Percentiles rank a stretch among this genome's conserved stretches.
These are phyloP conservation scores for Metschnikowia drakensbergensis DNA, from an alignment of 805 yeast genomes.

Conservation along the genomic window DNA sequence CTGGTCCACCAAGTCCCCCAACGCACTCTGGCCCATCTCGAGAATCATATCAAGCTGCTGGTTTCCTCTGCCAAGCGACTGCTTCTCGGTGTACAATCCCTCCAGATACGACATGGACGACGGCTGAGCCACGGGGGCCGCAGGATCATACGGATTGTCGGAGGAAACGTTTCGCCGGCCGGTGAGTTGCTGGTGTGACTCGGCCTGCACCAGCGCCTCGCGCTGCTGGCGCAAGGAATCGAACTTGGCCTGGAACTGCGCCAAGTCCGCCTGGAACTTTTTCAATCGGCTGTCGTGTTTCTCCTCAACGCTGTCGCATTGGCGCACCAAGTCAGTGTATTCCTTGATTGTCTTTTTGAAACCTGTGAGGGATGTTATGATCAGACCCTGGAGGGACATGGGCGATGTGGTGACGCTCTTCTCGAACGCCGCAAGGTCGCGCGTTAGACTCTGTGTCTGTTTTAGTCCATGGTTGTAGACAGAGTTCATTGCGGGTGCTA, in stretches of 20 bases:
- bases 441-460: slow-evolving; percentile 69
- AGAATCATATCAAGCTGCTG: slow-evolving; percentile 84
- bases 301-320: slow-evolving; percentile 53
- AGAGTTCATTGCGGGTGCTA: slow-evolving; percentile 53
- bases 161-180: slow-evolving; percentile 44
- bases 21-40: slow-evolving; percentile 83
- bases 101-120: slow-evolving; percentile 44
- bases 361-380: slow-evolving; percentile 75
- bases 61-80: slow-evolving; percentile 61
- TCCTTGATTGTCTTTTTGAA: slow-evolving; percentile 74
- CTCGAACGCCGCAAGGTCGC: slow-evolving; percentile 67
- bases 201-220: slow-evolving; percentile 48
- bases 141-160: slow-evolving; percentile 49
- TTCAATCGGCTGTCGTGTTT: slow-evolving; percentile 50
- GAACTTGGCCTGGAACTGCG: slow-evolving; percentile 48
- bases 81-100: slow-evolving; percentile 68
- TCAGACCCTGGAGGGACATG: slow-evolving; percentile 68
- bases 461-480: slow-evolving; percentile 86
- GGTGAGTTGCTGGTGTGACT: slow-evolving; percentile 50
- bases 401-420: slow-evolving; percentile 65
- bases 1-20: slow-evolving; percentile 83
- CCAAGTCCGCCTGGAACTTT: slow-evolving; percentile 49
- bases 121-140: slow-evolving; percentile 18
- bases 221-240: slow-evolving; percentile 52
- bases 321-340: slow-evolving; percentile 53